Conservation (phyloP, 306 rosid species). For the Psophocarpus tetragonolobus region DNA sequence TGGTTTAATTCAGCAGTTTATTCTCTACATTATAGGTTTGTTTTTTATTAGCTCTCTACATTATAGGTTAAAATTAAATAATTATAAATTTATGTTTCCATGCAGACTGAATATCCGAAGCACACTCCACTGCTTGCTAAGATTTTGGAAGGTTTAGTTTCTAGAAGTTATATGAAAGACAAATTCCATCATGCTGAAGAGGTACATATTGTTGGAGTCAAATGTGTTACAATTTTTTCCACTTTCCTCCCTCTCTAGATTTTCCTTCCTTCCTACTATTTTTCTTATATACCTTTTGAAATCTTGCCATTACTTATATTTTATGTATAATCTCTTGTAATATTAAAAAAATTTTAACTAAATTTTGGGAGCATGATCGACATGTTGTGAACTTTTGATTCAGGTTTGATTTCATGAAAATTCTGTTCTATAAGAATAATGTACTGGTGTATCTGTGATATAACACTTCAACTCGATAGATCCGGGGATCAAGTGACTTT, state of each 20-base stretch:
- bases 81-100: slow-evolving; percentile 33
- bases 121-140: slow-evolving; percentile 79
- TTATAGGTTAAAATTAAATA: slow-evolving; percentile 16
- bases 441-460: neutral
- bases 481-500: slow-evolving; percentile 10
- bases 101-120: slow-evolving; percentile 87
- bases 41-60: too few relatives aligned
- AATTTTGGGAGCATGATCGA: slow-evolving; percentile 17
- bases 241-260: neutral
- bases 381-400: neutral
- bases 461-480: neutral
- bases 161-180: slow-evolving; percentile 58
- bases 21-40: slow-evolving; percentile 15
- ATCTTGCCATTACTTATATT: neutral
- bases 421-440: neutral
- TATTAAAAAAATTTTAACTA: neutral
- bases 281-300: neutral
- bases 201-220: slow-evolving; percentile 45
- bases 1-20: neutral
- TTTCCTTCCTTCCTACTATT: slow-evolving; percentile 11
- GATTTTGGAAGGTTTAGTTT: slow-evolving; percentile 80
- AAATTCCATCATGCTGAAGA: slow-evolving; percentile 57
- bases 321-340: neutral
- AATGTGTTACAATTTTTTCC: slow-evolving; percentile 3
- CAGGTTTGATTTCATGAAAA: slow-evolving; percentile 9